A percentile compares a stretch with the other conserved stretches of the same genome.
Evolutionary conservation across 2,329 filamentous ascomycete genomes (phyloP).

Genomic region (Tolypocladium ovalisporum): DNA sequence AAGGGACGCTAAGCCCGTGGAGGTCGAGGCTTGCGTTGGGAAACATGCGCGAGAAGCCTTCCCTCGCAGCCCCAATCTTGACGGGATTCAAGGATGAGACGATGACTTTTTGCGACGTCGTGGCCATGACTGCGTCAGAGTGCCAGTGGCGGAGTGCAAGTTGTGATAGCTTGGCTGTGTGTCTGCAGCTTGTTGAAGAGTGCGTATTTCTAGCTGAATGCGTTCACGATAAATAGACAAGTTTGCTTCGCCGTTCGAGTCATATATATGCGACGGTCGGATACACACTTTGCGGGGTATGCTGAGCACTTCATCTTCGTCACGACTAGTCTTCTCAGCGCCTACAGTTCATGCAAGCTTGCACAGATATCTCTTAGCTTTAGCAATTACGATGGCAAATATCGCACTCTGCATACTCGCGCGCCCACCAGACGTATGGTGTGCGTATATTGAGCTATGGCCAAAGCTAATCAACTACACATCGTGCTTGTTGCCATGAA

Average conservation of each 20-base stretch:
- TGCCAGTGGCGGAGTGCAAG: background rate
- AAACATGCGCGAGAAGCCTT: constrained; percentile 25
- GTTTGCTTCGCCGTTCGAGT: background rate
- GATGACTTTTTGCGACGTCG: constrained; percentile 10
- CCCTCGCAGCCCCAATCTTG: constrained; percentile 24
- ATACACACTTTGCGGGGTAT: background rate
- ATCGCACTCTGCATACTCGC: too few species aligned
- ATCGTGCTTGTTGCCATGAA: too few species aligned
- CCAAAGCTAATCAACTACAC: too few species aligned
- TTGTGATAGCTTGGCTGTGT: background rate
- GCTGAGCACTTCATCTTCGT: background rate
- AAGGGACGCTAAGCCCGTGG: constrained; percentile 19
- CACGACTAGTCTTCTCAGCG: too few species aligned
- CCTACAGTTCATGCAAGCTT: too few species aligned
- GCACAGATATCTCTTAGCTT: too few species aligned
- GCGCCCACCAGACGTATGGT: too few species aligned
- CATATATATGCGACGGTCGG: background rate
- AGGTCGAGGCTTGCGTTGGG: constrained; percentile 14
- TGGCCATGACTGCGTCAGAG: background rate
- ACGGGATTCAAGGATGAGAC: constrained; percentile 28
- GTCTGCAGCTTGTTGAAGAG: background rate
- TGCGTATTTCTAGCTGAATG: background rate
- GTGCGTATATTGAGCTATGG: too few species aligned
- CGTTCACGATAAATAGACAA: background rate
- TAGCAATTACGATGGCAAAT: too few species aligned